These are phyloP conservation scores for Cucurbita ficifolia DNA, from an alignment of 306 rosid genomes.

Conservation along the genomic window DNA sequence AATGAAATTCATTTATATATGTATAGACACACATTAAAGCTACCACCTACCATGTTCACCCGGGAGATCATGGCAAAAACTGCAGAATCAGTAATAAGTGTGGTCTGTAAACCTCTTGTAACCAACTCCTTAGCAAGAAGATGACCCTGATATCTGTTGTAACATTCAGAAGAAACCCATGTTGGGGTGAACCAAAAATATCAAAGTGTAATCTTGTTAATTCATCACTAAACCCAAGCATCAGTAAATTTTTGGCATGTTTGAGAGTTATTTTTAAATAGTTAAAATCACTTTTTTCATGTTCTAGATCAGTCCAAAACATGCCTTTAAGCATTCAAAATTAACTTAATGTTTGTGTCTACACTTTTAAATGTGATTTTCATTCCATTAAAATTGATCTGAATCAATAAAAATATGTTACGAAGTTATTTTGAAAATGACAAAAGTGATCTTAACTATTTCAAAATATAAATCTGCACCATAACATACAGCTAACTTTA, in stretches of 20 bases:
- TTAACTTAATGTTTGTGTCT: too few relatives aligned
- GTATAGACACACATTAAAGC: background rate
- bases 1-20: background rate
- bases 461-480: background rate
- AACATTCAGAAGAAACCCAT: background rate
- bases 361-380: background rate
- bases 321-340: background rate
- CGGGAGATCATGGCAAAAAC: conserved; percentile 20
- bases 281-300: background rate
- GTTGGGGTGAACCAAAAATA: conserved; percentile 10
- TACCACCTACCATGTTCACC: conserved; percentile 67
- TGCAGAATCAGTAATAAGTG: conserved; percentile 20
- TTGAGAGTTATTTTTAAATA: too few relatives aligned
- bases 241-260: background rate
- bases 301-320: background rate
- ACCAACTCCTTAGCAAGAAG: conserved; percentile 20
- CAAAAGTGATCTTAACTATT: background rate
- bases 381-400: background rate
- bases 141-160: conserved; percentile 68
- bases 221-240: background rate
- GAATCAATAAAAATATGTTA: too few relatives aligned
- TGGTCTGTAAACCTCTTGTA: conserved; percentile 15
- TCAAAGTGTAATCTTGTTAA: background rate
- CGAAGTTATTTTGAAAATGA: background rate
- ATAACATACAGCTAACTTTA: conserved; percentile 3